Base-by-base conservation (phyloP, 2,329 filamentous ascomycete species). In the Fusarium veterinarium region DNA sequence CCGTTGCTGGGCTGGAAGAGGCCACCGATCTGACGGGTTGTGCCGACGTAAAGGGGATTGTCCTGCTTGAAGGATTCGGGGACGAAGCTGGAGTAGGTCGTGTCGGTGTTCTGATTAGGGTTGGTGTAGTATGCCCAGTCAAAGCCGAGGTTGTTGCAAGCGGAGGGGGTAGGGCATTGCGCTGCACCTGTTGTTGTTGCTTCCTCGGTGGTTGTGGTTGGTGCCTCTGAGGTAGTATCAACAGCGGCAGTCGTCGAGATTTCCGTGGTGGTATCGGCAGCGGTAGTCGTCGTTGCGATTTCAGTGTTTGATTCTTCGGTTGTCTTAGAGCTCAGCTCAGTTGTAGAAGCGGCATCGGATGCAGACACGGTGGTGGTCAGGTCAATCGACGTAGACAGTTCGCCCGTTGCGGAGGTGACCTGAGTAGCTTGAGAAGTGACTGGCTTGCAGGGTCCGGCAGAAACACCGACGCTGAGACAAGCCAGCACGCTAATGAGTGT, bases 121-220 rank as follows among this genome's bases (percentile, higher is more conserved):
- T 67, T 67, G 7, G 1, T 41, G 14, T 33, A 66, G 31, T 66
- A 67, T 9, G 62, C 64, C 62, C 64, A 67, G 20, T 67, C 62
- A 12, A 67, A 52, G 1, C 64, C 64, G 3, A 67, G 28, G 8
- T 67, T 67, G 6, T 46, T 1, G 9, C 62, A 67, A 7, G 44
- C 25, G 1, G 19, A 7, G 3, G 62, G 62, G 2, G 64, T 67
- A 45, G 61, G 51, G 1, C 64, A 67, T 19, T 28, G 41, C 1
- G 48, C 17, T 17, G 31, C 23, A 5, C 25, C 23, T 2, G 60
- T 62, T 11, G 57, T 49, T 8, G 60, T 23, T 8, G 48, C 37
- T 19, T 58, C 60, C 31, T 33, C 23, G 1, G 35, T 57, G 1
- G n/a, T 49, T 0, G 60, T 58, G 17, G 8, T 44, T 5, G 23